A percentile compares a stretch with the other conserved stretches of the same genome.
phyloP scores from a whole-genome alignment of 1,284 basidiomycete species.

The Cutaneotrichosporon cavernicola region DNA sequence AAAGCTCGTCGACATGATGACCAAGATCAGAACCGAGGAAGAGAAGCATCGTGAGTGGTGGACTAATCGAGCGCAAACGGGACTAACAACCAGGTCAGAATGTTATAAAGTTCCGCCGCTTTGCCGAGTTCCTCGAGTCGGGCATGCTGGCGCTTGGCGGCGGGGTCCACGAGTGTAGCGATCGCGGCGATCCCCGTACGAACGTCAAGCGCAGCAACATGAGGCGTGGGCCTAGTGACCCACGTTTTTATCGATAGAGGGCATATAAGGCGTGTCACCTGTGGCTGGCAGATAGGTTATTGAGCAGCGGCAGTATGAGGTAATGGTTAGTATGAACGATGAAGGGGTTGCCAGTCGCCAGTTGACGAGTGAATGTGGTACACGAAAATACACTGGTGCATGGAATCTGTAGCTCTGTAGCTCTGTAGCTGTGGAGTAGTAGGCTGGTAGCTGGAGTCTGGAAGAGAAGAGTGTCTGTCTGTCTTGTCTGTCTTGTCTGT shows the following conservation, averaged over 20 bases:
- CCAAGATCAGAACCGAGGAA: constrained; percentile 32
- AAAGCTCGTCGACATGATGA: constrained; percentile 29
- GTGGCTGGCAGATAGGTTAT: no score
- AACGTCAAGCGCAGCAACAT: background rate
- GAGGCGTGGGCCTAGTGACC: no score
- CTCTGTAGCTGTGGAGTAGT: no score
- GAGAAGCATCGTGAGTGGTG: constrained; percentile 32
- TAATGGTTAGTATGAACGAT: no score
- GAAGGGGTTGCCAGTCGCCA: no score
- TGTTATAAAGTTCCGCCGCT: background rate
- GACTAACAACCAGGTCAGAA: constrained; percentile 8
- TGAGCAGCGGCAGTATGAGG: no score
- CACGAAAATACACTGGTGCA: constrained; percentile 2
- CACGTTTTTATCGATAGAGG: no score
- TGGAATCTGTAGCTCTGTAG: background rate
- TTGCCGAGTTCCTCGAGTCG: background rate
- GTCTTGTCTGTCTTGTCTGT: background rate
- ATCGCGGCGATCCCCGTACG: background rate
- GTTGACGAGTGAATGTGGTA: background rate
- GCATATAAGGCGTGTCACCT: no score
- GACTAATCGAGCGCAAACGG: background rate
- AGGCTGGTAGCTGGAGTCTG: no score
- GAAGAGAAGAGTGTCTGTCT: no score
- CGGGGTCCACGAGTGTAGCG: background rate
- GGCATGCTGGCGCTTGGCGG: background rate